Base-by-base conservation (phyloP, 2,329 filamentous ascomycete species). In the Sarocladium strictum region DNA sequence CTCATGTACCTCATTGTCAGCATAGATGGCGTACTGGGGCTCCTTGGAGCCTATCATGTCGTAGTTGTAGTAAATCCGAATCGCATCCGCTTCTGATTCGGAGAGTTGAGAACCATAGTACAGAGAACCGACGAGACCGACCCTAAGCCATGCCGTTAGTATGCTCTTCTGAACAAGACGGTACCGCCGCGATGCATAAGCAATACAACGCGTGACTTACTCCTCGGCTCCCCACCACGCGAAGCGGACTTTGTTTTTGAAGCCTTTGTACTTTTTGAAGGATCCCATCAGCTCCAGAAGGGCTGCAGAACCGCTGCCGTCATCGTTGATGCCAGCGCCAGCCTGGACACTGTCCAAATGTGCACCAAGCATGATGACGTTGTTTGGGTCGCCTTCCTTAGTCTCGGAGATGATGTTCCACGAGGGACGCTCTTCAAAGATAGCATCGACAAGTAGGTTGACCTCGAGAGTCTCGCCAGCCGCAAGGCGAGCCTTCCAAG, bases 31-130 rank as follows among this genome's bases (percentile, higher is more conserved):
- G 61, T 68, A 76, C 38, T 62, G 58, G 11, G 74, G 69, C n/a
- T 64, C 61, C 3, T 67, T 65, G 15, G 72, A 76, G n/a, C 70
- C 74, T 55, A 87, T 84, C 85, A 88, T 88, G 68, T 88, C 85
- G 62, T 85, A 86, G 71, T 88, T 85, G 65, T 87, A 79, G 71
- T 86, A 85, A 29, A 87, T 80, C 2, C 78, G 75, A 62, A 88
- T 82, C 67, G 81, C 83, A 57, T 79, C 71, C 0, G 68, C 67
- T 43, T 75, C 71, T 1, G 64, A 62, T 21, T 66, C 60, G 11
- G 66, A 62, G 26, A 76, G 66, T 6, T 65, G 63, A 14, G 63
- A 55, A 1, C 65, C 69, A 55, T 75, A 76, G 64, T 73, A 65
- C 19, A 69, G 61, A 5, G 73, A 75, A n/a, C 74, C 75, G 47